A percentile compares a stretch with the other conserved stretches of the same genome.
Conservation (phyloP, 2,329 filamentous ascomycete species). For the Fusarium clavum region DNA sequence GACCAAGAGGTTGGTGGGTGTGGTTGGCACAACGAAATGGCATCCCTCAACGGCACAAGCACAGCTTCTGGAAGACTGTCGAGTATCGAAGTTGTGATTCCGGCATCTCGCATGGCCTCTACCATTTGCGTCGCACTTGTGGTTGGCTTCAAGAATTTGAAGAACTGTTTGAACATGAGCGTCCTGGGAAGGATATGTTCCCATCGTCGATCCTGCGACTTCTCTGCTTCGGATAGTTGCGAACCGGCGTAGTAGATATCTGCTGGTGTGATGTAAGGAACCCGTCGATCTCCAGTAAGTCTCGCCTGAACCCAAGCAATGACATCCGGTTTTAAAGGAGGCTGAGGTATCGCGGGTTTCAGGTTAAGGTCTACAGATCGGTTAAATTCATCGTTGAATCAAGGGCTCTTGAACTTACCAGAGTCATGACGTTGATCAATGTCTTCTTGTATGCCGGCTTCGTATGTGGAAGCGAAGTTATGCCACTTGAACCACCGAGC, state of each 20-base stretch:
- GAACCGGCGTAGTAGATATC: constrained; percentile 59
- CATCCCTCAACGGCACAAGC: constrained; percentile 83
- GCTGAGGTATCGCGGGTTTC: constrained; percentile 51
- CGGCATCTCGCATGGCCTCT: constrained; percentile 77
- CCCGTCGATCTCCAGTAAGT: constrained; percentile 54
- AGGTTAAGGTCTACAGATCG: constrained; percentile 46
- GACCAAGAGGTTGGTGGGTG: constrained; percentile 83
- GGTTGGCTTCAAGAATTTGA: constrained; percentile 65
- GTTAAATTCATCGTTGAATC: constrained; percentile 12
- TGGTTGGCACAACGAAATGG: constrained; percentile 85
- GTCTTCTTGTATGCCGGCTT: constrained; percentile 65
- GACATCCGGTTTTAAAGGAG: constrained; percentile 55
- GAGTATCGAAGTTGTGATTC: constrained; percentile 74
- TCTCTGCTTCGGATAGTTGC: constrained; percentile 52
- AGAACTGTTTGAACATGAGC: constrained; percentile 75
- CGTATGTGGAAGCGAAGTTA: constrained; percentile 61
- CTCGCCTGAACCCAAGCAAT: constrained; percentile 65
- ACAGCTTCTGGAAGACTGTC: constrained; percentile 89
- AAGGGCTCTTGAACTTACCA: constrained; percentile 48
- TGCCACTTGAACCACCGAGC: constrained; percentile 83
- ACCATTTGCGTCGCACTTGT: constrained; percentile 72
- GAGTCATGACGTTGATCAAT: constrained; percentile 54
- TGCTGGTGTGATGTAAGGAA: constrained; percentile 57
- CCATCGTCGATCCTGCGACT: constrained; percentile 56
- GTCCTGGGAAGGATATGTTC: constrained; percentile 71